These are phyloP conservation scores for Phytophthora colocasiae DNA, from an alignment of 352 stramenopile genomes.

Conservation along the genomic window DNA sequence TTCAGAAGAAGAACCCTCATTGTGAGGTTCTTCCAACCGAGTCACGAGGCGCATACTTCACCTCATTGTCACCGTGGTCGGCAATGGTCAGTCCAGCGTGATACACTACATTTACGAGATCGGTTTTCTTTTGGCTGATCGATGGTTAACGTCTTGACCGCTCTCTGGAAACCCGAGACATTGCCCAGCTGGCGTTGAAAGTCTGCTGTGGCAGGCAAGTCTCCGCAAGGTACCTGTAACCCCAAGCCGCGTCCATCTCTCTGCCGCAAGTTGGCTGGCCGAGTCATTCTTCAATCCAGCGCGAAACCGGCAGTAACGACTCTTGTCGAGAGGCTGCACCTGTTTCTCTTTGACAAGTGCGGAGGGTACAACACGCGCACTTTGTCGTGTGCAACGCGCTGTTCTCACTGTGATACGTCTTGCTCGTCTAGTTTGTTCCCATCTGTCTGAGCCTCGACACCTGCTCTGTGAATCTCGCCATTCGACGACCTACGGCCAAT, in stretches of 20 bases:
- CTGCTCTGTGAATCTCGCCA: constrained; percentile 19
- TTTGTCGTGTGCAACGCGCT: constrained; percentile 19
- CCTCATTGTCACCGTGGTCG: neutral
- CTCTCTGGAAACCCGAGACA: constrained; percentile 36
- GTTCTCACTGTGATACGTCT: constrained; percentile 28
- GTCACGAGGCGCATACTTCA: neutral
- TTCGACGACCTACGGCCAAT: constrained; percentile 6
- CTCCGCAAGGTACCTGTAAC: constrained; percentile 1
- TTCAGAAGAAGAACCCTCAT: too few species aligned
- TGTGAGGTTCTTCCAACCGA: too few species aligned
- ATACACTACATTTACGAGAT: constrained; percentile 22
- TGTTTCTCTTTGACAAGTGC: constrained; percentile 25
- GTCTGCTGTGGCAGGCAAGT: constrained; percentile 6
- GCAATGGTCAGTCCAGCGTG: constrained; percentile 11
- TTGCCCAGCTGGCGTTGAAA: constrained; percentile 29
- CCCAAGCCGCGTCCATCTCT: constrained; percentile 29
- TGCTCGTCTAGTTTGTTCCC: constrained; percentile 8
- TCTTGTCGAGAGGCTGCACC: constrained; percentile 38
- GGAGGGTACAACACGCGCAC: neutral
- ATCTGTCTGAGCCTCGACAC: constrained; percentile 28
- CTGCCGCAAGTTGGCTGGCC: constrained; percentile 16
- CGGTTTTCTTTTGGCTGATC: constrained; percentile 26
- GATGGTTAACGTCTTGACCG: constrained; percentile 20
- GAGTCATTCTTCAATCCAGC: constrained; percentile 32
- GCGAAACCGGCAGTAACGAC: constrained; percentile 34